Base-by-base conservation (phyloP, 2,329 filamentous ascomycete genomes). In the Aspergillus floridensis region DNA sequence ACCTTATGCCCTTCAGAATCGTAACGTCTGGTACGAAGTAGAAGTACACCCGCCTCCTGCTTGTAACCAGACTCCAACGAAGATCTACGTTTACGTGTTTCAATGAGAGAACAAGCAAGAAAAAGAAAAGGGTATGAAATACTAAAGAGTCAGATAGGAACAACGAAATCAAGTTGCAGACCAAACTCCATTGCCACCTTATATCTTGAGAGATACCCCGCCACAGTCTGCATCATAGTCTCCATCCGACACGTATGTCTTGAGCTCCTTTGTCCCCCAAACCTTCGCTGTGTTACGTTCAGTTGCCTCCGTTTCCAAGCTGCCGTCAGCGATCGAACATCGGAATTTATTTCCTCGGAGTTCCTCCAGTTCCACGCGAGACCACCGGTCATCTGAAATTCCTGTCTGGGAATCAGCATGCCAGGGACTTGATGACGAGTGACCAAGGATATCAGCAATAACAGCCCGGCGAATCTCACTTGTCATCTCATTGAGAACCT, bases 401-500 rank as follows among this genome's bases (percentile, higher is more conserved):
- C 41, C 56, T 41, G 49, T 53, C 21, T 32, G 50, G 38, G 48
- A 57, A 64, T 71, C 67, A 12, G 65, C 66, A 56, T 66, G 67
- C 65, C 65, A 65, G 14, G 44, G 53, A 59, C 55, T 62, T 48
- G 59, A 54, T 57, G 60, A 58, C 52, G 53, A 65, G 16, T 62
- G 63, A 60, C 57, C 57, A 48, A 64, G 57, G 26, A 72, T 68
- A 57, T 70, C 64, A 55, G 58, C 58, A 35, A 69, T 59, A 31
- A 63, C 62, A 51, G 65, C 63, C 21, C 53, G 44, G 48, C 70
- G 65, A 56, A 73, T 64, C 16, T 67, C 44, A 47, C 50, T 26
- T 46, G 66, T 69, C 50, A 73, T 65, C 53, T 66, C 63, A 57
- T 70, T 71, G 53, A 73, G 62, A 32, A 71, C 65, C 44, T 65